Percentiles rank a stretch among this genome's conserved stretches.
These are phyloP conservation scores for Sporopachydermia lactativora DNA, from an alignment of 805 yeast species.

Conservation along the genomic window DNA sequence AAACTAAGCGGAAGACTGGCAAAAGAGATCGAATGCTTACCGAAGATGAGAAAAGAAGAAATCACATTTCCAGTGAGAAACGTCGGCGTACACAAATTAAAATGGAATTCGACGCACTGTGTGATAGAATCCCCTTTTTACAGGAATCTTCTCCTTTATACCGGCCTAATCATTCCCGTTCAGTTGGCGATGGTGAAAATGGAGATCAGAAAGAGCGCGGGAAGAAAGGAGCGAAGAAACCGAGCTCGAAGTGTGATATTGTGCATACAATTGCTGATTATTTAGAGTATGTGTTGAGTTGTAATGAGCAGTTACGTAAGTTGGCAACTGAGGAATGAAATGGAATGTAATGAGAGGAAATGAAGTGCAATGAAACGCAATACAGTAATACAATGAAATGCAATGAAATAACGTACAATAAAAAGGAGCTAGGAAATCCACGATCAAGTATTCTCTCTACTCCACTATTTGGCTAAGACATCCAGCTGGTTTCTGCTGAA, in stretches of 20 bases:
- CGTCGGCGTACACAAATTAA: constrained; percentile 25
- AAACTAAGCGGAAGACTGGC: neutral
- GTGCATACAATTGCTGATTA: neutral
- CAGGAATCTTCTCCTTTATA: constrained; percentile 3
- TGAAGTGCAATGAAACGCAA: too few relatives aligned
- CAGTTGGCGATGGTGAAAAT: neutral
- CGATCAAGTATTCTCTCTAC: too few relatives aligned
- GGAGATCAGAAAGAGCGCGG: constrained; percentile 2
- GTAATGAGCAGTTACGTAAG: neutral
- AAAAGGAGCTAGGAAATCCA: too few relatives aligned
- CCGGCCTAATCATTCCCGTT: neutral
- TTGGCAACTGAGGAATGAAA: constrained; percentile 11
- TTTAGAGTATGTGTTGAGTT: neutral
- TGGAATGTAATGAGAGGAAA: too few relatives aligned
- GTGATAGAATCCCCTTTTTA: constrained; percentile 20
- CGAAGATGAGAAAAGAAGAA: constrained; percentile 23
- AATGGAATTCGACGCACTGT: constrained; percentile 21
- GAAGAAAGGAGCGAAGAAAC: neutral
- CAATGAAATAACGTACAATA: too few relatives aligned
- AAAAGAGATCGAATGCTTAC: constrained; percentile 14
- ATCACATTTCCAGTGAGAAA: constrained; percentile 26
- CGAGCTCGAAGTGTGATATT: neutral
- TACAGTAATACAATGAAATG: too few relatives aligned
- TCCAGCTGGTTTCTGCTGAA: too few relatives aligned
- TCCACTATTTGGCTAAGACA: too few relatives aligned